Evolutionary conservation across 1,284 basidiomycete species (phyloP), one percentile per base, ranked within the genome.

Genomic region (Cutaneotrichosporon arboriforme): DNA sequence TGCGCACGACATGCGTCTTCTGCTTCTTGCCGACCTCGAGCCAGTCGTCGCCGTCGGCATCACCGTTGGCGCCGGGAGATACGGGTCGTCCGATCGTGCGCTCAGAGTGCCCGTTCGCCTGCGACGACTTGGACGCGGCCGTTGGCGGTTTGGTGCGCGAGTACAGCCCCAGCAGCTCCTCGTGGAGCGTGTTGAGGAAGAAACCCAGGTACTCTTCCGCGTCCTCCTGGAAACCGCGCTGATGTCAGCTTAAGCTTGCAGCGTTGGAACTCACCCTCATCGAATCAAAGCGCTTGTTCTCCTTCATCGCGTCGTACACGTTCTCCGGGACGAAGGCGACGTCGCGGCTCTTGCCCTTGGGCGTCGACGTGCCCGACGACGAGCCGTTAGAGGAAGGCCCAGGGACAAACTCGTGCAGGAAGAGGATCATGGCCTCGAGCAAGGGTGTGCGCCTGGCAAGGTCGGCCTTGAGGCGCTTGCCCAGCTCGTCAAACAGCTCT

Each of bases 141-240:
- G 50, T 39, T 35, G 51, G 45, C 53, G 45, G 70, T 58, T 55
- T 65, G 51, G 72, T 72, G 17, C 65, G 66, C 23, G 40, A 83
- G 76, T 72, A 58, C 5, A 93, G 77, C 1, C 80, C 79, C 4
- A 90, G 76, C 14, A 97, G 75, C 76, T 98, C 94, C 68, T 98
- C 94, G 73, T 97, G 92, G 3, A 98, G 78, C 0, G 91, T 90
- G 70, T 97, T 92, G 41, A 97, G 79, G 77, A 91, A 93, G 77
- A 97, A 96, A 9, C 94, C 93, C n/a, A 97, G 80, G 76, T 97
- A 98, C 75, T 98, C 94, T 73, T 98, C 93, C 1, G 94, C 94
- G 58, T 98, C 94, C 75, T 98, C 94, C 77, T 98, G 94, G 60
- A 92, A 88, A 0, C 93, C 93, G 33, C 88, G 84, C 81, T 91